Percentiles rank a stretch among this genome's conserved stretches.
These are phyloP conservation scores for Eryngium alpinum DNA, from an alignment of 140 eudicot genomes.

Conservation along the genomic window DNA sequence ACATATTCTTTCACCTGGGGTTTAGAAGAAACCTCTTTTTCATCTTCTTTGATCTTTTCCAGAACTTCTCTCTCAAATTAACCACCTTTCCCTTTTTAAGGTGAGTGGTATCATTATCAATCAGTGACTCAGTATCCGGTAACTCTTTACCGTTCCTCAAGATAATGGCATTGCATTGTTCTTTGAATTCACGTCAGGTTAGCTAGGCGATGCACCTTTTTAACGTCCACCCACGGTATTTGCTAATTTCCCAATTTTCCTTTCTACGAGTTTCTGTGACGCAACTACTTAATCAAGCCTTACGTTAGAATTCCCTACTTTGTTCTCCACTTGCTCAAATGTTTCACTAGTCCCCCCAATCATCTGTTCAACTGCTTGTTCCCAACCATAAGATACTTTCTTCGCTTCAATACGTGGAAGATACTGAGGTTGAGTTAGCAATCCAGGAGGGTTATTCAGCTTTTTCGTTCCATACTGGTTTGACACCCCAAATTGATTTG, in stretches of 20 bases:
- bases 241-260: background rate
- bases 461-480: no score
- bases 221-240: background rate
- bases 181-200: background rate
- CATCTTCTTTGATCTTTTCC: background rate
- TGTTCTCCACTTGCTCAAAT: background rate
- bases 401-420: background rate
- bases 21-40: background rate
- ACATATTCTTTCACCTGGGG: background rate
- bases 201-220: background rate
- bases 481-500: no score
- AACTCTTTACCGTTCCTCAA: background rate
- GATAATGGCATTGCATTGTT: background rate
- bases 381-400: background rate
- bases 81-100: no score
- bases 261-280: background rate
- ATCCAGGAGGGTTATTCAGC: no score
- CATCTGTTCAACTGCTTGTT: background rate
- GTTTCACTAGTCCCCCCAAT: background rate
- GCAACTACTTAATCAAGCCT: background rate
- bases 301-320: background rate
- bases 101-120: no score
- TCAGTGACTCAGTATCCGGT: background rate
- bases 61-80: background rate
- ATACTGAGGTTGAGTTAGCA: background rate